phyloP scores from a whole-genome alignment of 352 stramenopile species.

The Elongisporangium senticosum region DNA sequence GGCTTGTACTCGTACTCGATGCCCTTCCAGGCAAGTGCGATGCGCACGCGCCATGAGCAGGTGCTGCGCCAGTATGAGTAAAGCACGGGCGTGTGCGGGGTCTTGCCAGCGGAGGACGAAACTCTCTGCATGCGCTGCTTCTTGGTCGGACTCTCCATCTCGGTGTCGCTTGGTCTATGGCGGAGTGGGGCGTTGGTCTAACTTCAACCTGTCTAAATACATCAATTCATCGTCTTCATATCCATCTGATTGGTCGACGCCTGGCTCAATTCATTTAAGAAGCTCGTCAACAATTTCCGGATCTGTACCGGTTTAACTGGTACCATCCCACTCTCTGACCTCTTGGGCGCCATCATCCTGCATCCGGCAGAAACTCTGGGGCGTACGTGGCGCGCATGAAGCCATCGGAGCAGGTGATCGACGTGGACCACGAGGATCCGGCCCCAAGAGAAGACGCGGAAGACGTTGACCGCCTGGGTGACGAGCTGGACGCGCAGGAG shows the following conservation, averaged over 20 bases:
- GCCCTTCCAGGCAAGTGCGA: slow-evolving; percentile 82
- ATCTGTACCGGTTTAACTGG: neutral
- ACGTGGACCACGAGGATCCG: slow-evolving; percentile 19
- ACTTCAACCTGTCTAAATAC: neutral
- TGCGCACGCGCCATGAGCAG: slow-evolving; percentile 86
- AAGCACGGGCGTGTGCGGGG: slow-evolving; percentile 20
- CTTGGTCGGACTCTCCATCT: slow-evolving; percentile 8
- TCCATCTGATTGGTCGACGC: neutral
- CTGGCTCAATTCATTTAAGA: neutral
- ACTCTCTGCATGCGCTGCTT: slow-evolving; percentile 4
- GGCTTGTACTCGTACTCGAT: slow-evolving; percentile 75
- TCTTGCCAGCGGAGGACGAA: neutral
- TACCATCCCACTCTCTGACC: neutral
- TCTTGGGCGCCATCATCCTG: neutral
- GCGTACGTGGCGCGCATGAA: neutral
- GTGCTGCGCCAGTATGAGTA: slow-evolving; percentile 89
- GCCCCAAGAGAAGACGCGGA: slow-evolving; percentile 8
- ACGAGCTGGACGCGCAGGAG: slow-evolving; percentile 8
- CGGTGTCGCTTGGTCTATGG: neutral
- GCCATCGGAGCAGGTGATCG: slow-evolving; percentile 28
- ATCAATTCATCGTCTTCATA: neutral
- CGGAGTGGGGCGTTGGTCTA: neutral
- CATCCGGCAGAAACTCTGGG: neutral
- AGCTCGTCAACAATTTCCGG: neutral
- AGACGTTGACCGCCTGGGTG: slow-evolving; percentile 7